Base-by-base conservation (phyloP, 495 filamentous ascomycete species). In the Annulohypoxylon moriforme region DNA sequence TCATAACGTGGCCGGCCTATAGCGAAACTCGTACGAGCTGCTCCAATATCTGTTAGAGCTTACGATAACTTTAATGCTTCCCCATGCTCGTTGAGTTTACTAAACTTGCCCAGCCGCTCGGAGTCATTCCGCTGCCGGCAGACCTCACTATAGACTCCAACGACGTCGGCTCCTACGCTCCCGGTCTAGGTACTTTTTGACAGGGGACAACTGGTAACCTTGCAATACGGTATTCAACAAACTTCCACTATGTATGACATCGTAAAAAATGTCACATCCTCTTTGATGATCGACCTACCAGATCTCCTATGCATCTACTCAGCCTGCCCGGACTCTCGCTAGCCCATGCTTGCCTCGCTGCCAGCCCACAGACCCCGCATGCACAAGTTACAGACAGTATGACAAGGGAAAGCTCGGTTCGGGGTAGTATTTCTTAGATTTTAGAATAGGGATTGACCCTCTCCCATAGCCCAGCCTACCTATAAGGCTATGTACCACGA, bases 261-360 rank as follows among this genome's bases (percentile, higher is more conserved):
- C 58, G 44, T 9, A 52, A 18, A 18, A 57, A 11, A 29, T 14
- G 53, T 58, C 58, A 46, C 33, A 69, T 62, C 55, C 34, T 55
- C 42, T 60, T 52, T 46, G 18, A 52, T 65, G 72, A 71, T 74
- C 72, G 59, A 57, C 59, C 36, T 44, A 53, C 52, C 44, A 46
- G 71, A 74, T 74, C 72, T 74, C 36, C 72, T 60, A 13, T 68
- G 64, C 72, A 59, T 55, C 62, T 62, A 29, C 50, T 46, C 47
- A 61, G 69, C 44, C 50, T 50, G 50, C 68, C 61, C 57, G 14
- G 58, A 60, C 64, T 52, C 53, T 68, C 42, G 60, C 65, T 62
- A 44, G 70, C 65, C 60, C 65, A 53, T 63, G 71, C 50, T 50
- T 56, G 59, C 72, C 67, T 57, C 53, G 16, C 66, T 60, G 31